Evolutionary conservation across 148 eudicot species (phyloP), one percentile per base, ranked within the genome.

Genomic region (Rhododendron ovatum): DNA sequence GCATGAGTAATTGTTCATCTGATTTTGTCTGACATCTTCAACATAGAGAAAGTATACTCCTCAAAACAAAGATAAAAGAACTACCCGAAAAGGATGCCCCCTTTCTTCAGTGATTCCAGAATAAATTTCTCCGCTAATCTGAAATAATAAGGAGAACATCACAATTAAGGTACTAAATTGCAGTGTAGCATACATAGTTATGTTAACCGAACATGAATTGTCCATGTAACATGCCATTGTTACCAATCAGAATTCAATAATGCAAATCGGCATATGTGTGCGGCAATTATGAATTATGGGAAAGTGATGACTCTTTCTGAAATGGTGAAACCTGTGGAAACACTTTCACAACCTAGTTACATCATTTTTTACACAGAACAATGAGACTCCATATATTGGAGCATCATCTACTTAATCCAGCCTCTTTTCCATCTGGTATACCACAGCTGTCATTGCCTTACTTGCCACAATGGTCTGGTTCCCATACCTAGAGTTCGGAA

Each of bases 121-220:
- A 93, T 92, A 69, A 87, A 86, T 90, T 87, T 89, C 82, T 97
- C 99, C 45, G 99, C 98, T 88, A 95, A 90, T 86, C 99, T 97
- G 94, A 28, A 28, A 78, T 37, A 74, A 43, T 35, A 89, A 43
- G 87, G 81, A 78, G 45, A 87, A 61, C 43, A 51, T 5, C 65
- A 57, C 28, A 78, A 33, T 77, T 50, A 84, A 78, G 85, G 75
- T 50, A 71, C 51, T n/a, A 15, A 50, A 81, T 11, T 67, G 78
- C 50, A 67, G 18, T 7, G 63, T 43, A 45, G 84, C 0, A 5
- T n/a, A 83, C 50, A 22, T 84, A 33, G 3, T 10, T 50, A n/a
- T 37, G 53, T 20, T 28, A 74, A 39, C 11, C 3, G 12, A 20
- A 37, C 55, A 26, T 17, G 26, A 12, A 39, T 51, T 59, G 33